phyloP scores from a whole-genome alignment of 495 filamentous ascomycete genomes.

The Trichoderma asperelloides region DNA sequence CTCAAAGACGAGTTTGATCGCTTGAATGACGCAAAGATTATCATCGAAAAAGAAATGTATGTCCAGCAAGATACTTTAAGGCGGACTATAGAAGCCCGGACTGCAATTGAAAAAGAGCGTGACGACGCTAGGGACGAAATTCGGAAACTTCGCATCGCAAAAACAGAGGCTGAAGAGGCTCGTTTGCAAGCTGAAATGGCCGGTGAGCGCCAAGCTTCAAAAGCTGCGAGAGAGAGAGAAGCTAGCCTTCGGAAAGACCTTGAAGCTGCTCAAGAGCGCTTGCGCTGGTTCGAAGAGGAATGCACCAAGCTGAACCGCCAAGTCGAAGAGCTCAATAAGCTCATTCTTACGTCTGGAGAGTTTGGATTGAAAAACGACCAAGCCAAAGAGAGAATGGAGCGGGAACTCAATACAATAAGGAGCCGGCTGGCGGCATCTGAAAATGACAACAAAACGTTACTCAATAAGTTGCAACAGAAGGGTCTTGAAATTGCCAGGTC shows the following conservation, averaged over 20 bases:
- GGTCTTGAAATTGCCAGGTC: constrained; percentile 92
- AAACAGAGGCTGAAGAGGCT: constrained; percentile 73
- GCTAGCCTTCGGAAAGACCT: constrained; percentile 69
- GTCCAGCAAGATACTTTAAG: constrained; percentile 92
- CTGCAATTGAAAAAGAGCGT: constrained; percentile 71
- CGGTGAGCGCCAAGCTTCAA: constrained; percentile 69
- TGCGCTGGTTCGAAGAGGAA: constrained; percentile 68
- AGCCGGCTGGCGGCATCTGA: constrained; percentile 87
- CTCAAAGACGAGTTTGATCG: constrained; percentile 76
- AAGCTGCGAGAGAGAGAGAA: constrained; percentile 74
- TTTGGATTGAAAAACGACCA: constrained; percentile 84
- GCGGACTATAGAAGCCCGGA: constrained; percentile 71
- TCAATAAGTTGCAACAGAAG: constrained; percentile 97
- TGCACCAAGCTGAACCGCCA: constrained; percentile 61
- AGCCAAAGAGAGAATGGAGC: constrained; percentile 84
- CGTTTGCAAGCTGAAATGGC: constrained; percentile 72
- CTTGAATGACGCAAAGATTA: constrained; percentile 94
- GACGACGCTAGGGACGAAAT: constrained; percentile 85
- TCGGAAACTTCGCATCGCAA: constrained; percentile 70
- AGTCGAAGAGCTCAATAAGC: constrained; percentile 70
- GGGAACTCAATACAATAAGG: constrained; percentile 87
- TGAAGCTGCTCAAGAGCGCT: constrained; percentile 56
- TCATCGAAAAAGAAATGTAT: constrained; percentile 96
- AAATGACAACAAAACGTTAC: constrained; percentile 89
- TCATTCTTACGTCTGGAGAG: constrained; percentile 79